Evolutionary conservation across 2,329 filamentous ascomycete species (phyloP).

Genomic region (Westerdykella ornata): DNA sequence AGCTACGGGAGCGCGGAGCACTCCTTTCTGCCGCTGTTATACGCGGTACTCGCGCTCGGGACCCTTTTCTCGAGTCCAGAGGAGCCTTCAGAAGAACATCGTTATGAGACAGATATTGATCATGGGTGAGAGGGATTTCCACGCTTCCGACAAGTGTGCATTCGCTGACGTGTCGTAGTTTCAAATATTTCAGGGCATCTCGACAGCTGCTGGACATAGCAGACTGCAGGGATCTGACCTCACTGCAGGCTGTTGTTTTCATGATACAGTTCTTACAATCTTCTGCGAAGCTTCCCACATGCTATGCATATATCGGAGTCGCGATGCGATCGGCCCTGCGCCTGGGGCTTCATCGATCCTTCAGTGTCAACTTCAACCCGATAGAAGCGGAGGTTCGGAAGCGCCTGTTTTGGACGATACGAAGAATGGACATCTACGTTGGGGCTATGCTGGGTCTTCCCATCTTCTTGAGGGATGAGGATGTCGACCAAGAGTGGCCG

Average conservation of each 20-base stretch:
- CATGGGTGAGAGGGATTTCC: conserved; percentile 35
- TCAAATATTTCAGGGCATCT: conserved; percentile 45
- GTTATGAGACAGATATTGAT: conserved; percentile 44
- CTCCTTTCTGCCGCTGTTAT: conserved; percentile 44
- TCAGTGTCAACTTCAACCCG: conserved; percentile 42
- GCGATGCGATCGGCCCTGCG: conserved; percentile 46
- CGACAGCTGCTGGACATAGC: conserved; percentile 47
- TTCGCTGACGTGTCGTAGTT: conserved; percentile 28
- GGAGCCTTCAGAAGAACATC: conserved; percentile 30
- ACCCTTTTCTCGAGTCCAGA: conserved; percentile 43
- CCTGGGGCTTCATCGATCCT: conserved; percentile 47
- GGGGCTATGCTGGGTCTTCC: conserved; percentile 47
- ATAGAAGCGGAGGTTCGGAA: conserved; percentile 47
- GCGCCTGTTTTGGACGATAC: conserved; percentile 48
- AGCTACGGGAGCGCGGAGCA: conserved; percentile 43
- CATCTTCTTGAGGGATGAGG: conserved; percentile 44
- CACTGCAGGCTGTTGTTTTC: conserved; percentile 47
- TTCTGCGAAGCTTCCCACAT: conserved; percentile 48
- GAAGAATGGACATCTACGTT: conserved; percentile 49
- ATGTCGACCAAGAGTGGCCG: conserved; percentile 45
- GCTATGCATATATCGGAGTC: conserved; percentile 49
- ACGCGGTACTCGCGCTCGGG: conserved; percentile 44
- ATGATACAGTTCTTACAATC: conserved; percentile 50
- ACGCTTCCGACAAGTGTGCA: no score
- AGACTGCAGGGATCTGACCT: conserved; percentile 47